Conservation (phyloP, 176 grass and related monocot species). For the Carex parvula region DNA sequence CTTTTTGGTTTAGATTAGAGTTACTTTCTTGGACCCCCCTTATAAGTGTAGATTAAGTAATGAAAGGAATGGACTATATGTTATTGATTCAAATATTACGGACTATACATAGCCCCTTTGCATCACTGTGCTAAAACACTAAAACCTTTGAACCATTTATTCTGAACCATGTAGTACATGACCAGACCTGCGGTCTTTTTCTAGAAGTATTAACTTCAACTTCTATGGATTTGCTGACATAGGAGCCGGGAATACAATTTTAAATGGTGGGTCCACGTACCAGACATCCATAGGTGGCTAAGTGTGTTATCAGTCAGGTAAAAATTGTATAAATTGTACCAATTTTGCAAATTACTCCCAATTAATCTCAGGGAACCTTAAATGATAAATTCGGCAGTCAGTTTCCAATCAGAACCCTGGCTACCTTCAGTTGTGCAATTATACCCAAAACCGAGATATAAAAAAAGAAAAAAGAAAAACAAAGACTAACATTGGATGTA, state of each 20-base stretch:
- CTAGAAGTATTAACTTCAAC: not conserved
- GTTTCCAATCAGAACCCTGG: not conserved
- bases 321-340: not conserved
- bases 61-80: not conserved
- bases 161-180: not conserved
- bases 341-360: not conserved
- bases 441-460: slow-evolving; percentile 1
- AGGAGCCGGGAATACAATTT: not conserved
- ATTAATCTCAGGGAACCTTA: not conserved
- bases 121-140: slow-evolving; percentile 1
- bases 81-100: not conserved
- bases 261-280: not conserved
- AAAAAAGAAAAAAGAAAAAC: not conserved
- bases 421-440: not conserved
- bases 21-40: not conserved
- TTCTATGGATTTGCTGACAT: not conserved
- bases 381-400: not conserved
- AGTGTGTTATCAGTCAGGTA: not conserved
- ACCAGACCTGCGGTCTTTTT: not conserved
- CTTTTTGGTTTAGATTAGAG: not conserved
- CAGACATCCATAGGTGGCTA: not conserved
- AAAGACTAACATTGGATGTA: not conserved
- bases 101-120: not conserved
- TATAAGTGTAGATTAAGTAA: not conserved
- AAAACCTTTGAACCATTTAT: not conserved